A percentile compares a stretch with the other conserved stretches of the same genome.
These are phyloP conservation scores for Candida freyschussii DNA, from an alignment of 1,139 yeast species.

Conservation along the genomic window DNA sequence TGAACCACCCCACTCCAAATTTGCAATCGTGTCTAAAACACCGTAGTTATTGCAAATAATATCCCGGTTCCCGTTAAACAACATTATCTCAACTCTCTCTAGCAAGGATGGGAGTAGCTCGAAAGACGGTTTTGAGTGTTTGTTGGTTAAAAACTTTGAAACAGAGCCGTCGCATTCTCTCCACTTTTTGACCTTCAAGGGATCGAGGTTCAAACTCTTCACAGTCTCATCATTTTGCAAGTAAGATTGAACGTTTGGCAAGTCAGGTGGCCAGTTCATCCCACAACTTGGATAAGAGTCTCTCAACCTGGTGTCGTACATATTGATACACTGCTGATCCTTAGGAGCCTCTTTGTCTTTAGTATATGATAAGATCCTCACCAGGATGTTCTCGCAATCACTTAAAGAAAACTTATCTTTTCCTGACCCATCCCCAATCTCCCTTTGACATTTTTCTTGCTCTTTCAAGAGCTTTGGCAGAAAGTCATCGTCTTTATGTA, in stretches of 20 bases:
- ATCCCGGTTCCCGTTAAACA: conserved; percentile 88
- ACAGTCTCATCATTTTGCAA: conserved; percentile 53
- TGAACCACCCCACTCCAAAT: conserved; percentile 64
- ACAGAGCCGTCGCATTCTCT: conserved; percentile 69
- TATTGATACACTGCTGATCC: conserved; percentile 59
- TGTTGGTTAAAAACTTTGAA: conserved; percentile 45
- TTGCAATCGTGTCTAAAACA: conserved; percentile 57
- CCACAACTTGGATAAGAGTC: conserved; percentile 89
- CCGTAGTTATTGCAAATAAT: conserved; percentile 84
- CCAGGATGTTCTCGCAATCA: conserved; percentile 49
- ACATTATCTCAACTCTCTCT: conserved; percentile 50
- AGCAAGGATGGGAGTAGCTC: conserved; percentile 62
- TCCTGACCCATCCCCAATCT: conserved; percentile 32
- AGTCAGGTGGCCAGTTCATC: conserved; percentile 86
- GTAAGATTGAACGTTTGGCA: conserved; percentile 55
- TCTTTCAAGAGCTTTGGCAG: conserved; percentile 40
- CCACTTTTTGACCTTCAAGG: conserved; percentile 47
- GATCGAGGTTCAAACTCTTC: conserved; percentile 48
- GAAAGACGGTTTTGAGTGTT: conserved; percentile 55
- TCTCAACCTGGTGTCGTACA: conserved; percentile 69
- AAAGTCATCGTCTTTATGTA: conserved; percentile 37
- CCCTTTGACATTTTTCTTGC: conserved; percentile 62
- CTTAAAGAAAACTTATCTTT: conserved; percentile 32
- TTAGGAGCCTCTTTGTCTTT: conserved; percentile 27
- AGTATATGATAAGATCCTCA: conserved; percentile 38